Base-by-base conservation (phyloP, 176 grass and related monocot genomes). In the Musa itinerans region DNA sequence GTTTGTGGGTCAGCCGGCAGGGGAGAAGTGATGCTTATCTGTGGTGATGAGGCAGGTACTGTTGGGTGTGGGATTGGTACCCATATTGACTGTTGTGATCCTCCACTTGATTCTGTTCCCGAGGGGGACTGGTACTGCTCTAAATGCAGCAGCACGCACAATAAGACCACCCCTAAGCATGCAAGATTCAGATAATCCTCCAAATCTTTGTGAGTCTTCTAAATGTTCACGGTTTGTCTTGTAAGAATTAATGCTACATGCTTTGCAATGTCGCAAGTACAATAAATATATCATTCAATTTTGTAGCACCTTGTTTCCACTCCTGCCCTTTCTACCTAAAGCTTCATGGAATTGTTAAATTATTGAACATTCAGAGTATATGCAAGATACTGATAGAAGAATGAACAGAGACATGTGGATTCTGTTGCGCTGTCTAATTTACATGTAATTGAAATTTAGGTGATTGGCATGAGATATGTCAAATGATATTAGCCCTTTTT, bases 21-120 rank as follows among this genome's bases (percentile, higher is more conserved):
- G 23, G 90, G 21, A 2, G 94, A 91, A 25, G 85, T 98, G 56
- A 93, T 93, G 94, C 83, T 98, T 51, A 86, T 98, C 56, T 98
- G 94, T 0, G 88, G 94, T 25, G 85, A 82, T 71, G 88, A 98
- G 77, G 74, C 57, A 8, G 88, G 90, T 0, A 48, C 20, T 0
- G 48, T 52, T 0, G 94, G 90, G 29, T 98, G 90, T 52, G 94
- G 94, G 14, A 52, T 82, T 9, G 94, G 94, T 0, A 87, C 72
- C 69, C 94, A 93, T 82, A 98, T 93, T 2, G 78, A 98, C 59
- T 98, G 94, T 53, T 93, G 90, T 66, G 53, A 93, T 22, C 94
- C 94, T 15, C 90, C 86, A 11, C 68, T 98, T 52, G 72, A 89
- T 15, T 69, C 23, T 27, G 82, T 98, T 77, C 94, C 88, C 0